These are phyloP conservation scores for Ceratocystis huliohia DNA, from an alignment of 2,329 filamentous ascomycete genomes.

Conservation along the genomic window DNA sequence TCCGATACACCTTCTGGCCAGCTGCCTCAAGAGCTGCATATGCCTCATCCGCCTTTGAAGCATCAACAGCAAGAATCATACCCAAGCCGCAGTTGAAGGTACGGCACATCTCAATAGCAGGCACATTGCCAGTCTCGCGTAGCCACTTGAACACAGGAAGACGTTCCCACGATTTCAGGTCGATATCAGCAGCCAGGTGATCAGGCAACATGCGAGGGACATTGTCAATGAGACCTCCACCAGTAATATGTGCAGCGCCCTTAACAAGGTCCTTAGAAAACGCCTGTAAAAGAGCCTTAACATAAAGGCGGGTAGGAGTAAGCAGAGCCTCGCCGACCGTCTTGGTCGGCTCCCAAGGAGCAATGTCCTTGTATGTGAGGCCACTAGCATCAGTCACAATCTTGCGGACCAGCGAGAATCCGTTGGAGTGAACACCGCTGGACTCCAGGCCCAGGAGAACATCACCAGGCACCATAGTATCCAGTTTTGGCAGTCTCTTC, in stretches of 20 bases:
- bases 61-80: slow-evolving; percentile 76
- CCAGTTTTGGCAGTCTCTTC: slow-evolving; percentile 60
- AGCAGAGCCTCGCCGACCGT: slow-evolving; percentile 66
- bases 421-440: slow-evolving; percentile 86
- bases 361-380: slow-evolving; percentile 55
- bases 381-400: slow-evolving; percentile 59
- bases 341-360: slow-evolving; percentile 58
- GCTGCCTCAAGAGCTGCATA: slow-evolving; percentile 46
- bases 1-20: slow-evolving; percentile 64
- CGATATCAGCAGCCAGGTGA: slow-evolving; percentile 65
- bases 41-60: slow-evolving; percentile 49
- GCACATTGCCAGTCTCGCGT: slow-evolving; percentile 58
- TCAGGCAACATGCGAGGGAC: slow-evolving; percentile 83
- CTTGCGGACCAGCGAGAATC: slow-evolving; percentile 89
- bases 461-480: slow-evolving; percentile 68
- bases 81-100: slow-evolving; percentile 93
- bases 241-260: slow-evolving; percentile 93
- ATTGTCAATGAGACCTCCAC: slow-evolving; percentile 85
- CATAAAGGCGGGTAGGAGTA: slow-evolving; percentile 87
- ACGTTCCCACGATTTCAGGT: slow-evolving; percentile 61
- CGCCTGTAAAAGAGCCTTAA: slow-evolving; percentile 62
- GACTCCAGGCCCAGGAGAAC: slow-evolving; percentile 76
- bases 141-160: slow-evolving; percentile 81
- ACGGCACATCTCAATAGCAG: slow-evolving; percentile 66
- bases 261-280: slow-evolving; percentile 56